Conservation (phyloP, 2,329 filamentous ascomycete species). For the Pyricularia grisea region DNA sequence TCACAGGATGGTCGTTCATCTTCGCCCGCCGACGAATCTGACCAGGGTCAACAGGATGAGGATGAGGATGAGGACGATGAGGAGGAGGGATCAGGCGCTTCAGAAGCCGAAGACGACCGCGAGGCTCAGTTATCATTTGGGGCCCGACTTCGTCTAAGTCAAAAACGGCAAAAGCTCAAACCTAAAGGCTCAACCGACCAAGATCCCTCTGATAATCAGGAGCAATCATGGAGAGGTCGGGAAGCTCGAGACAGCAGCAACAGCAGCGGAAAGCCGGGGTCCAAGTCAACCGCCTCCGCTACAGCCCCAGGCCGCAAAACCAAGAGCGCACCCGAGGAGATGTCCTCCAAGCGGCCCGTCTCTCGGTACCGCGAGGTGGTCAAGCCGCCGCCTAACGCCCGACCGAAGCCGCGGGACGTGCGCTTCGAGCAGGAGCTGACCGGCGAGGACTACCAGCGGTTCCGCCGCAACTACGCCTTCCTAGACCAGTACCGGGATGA, state of each 20-base stretch:
- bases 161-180: neutral
- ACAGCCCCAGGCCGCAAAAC: conserved; percentile 19
- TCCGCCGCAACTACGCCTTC: conserved; percentile 74
- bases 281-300: neutral
- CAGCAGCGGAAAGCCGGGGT: neutral
- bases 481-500: conserved; percentile 73
- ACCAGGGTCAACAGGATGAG: conserved; percentile 12
- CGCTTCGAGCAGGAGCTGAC: conserved; percentile 64
- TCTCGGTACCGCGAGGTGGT: conserved; percentile 71
- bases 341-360: conserved; percentile 76
- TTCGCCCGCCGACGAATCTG: neutral
- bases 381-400: conserved; percentile 20
- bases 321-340: conserved; percentile 83
- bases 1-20: neutral
- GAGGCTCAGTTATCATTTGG: conserved; percentile 6
- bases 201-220: neutral
- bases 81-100: conserved; percentile 9
- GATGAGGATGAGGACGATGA: conserved; percentile 17
- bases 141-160: neutral
- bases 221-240: neutral
- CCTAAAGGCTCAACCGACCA: neutral
- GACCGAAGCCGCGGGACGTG: conserved; percentile 67
- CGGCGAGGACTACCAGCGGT: conserved; percentile 42
- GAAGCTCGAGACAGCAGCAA: neutral
- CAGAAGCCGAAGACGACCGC: conserved; percentile 17